Percentiles rank a stretch among this genome's conserved stretches.
These are phyloP conservation scores for Dictyostelium discoideum DNA, from an alignment of 78 protist species.

Conservation along the genomic window dicty_2.7 NC_007089.4:1048001-1048500, in stretches of 20 bases:
- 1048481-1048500: background rate
- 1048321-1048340: background rate
- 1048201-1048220: background rate
- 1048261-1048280: background rate
- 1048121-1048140: background rate
- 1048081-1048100: constrained; percentile 28
- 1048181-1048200: constrained; percentile 7
- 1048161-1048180: background rate
- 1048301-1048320: background rate
- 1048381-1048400: background rate
- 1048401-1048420: background rate
- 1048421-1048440: background rate
- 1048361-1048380: background rate
- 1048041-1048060: background rate
- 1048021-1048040: background rate
- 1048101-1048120: constrained; percentile 11
- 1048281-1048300: background rate
- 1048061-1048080: constrained; percentile 38
- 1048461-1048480: background rate
- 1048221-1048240: constrained; percentile 1
- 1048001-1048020: background rate
- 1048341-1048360: background rate
- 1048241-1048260: background rate
- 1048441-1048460: background rate
- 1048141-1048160: background rate